Evolutionary conservation across 2,329 filamentous ascomycete genomes (phyloP).

Genomic region (Cercospora sp.): DNA sequence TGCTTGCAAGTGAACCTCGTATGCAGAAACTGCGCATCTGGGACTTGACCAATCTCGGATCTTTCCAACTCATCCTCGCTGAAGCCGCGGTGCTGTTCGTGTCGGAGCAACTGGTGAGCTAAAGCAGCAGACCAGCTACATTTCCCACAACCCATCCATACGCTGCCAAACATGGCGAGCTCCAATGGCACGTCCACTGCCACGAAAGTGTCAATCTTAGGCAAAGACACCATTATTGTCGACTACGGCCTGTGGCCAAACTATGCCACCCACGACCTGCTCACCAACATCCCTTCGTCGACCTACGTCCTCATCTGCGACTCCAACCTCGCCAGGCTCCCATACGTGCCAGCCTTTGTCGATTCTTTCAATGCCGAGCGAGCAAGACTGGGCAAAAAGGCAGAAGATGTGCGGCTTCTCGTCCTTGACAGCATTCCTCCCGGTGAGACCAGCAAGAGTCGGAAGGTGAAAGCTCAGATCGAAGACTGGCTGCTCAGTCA

Average conservation of each 20-base stretch:
- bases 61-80: slow-evolving; percentile 31
- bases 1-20: slow-evolving; percentile 10
- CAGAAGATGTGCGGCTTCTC: slow-evolving; percentile 66
- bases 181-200: slow-evolving; percentile 38
- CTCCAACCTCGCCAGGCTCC: slow-evolving; percentile 75
- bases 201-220: slow-evolving; percentile 75
- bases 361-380: slow-evolving; percentile 57
- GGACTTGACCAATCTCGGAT: slow-evolving; percentile 34
- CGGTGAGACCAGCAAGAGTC: slow-evolving; percentile 89
- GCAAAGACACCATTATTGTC: slow-evolving; percentile 85
- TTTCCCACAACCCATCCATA: background rate
- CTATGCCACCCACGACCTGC: slow-evolving; percentile 78
- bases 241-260: slow-evolving; percentile 86
- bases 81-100: slow-evolving; percentile 31
- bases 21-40: slow-evolving; percentile 38
- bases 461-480: slow-evolving; percentile 90
- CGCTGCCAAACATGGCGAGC: slow-evolving; percentile 23
- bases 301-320: slow-evolving; percentile 97
- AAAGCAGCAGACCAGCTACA: slow-evolving; percentile 12
- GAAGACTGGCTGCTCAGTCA: slow-evolving; percentile 96
- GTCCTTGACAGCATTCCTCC: slow-evolving; percentile 86
- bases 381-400: slow-evolving; percentile 43
- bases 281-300: slow-evolving; percentile 74
- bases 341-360: slow-evolving; percentile 76
- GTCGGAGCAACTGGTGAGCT: slow-evolving; percentile 34